These are phyloP conservation scores for Puccinia triticina DNA, from an alignment of 1,284 basidiomycete genomes.

Conservation along the genomic window DNA sequence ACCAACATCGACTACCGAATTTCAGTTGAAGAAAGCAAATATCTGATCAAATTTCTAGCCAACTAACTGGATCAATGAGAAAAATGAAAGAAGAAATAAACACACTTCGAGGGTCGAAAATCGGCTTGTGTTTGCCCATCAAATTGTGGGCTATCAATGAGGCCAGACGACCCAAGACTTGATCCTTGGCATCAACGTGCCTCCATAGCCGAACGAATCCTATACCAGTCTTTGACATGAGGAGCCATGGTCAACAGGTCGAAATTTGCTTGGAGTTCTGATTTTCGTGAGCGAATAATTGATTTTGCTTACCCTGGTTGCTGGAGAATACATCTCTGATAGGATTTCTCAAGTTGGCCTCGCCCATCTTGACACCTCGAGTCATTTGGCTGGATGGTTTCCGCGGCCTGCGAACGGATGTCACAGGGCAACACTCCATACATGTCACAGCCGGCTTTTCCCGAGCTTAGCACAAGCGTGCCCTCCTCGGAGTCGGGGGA, in stretches of 20 bases:
- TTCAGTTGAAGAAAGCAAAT: neutral
- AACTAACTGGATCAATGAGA: neutral
- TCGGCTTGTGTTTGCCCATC: slow-evolving; percentile 99
- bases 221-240: slow-evolving; percentile 93
- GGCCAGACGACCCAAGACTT: slow-evolving; percentile 88
- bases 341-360: neutral
- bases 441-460: too few relatives aligned
- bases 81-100: neutral
- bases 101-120: slow-evolving; percentile 82
- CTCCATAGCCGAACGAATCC: slow-evolving; percentile 95
- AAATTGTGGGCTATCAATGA: slow-evolving; percentile 89
- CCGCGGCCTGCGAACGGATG: too few relatives aligned
- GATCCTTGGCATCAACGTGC: slow-evolving; percentile 85
- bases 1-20: slow-evolving; percentile 70
- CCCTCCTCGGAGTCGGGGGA: too few relatives aligned
- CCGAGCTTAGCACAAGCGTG: too few relatives aligned
- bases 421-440: too few relatives aligned
- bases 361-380: too few relatives aligned
- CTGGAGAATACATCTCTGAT: slow-evolving; percentile 10
- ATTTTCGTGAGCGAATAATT: too few relatives aligned
- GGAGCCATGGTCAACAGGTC: too few relatives aligned
- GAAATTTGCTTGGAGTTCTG: too few relatives aligned
- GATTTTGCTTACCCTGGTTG: neutral
- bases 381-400: too few relatives aligned
- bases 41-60: neutral